Conservation (phyloP, 139 green algal species). For the Chlorella sorokiniana region DNA sequence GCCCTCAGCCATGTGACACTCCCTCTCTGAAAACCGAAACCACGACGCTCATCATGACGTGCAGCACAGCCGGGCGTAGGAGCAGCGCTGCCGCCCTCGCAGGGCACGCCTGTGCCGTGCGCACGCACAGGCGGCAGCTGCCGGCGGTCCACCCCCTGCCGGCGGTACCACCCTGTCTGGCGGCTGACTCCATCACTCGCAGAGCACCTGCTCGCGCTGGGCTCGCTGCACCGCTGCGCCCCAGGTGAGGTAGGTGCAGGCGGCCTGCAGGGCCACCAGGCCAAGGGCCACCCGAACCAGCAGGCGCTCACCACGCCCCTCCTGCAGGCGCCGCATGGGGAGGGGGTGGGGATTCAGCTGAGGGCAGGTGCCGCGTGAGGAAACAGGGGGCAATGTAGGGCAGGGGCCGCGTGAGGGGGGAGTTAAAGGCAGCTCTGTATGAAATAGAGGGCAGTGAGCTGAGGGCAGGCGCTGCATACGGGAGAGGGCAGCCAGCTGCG, state of each 20-base stretch:
- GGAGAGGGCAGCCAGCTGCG: too few relatives aligned
- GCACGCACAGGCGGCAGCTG: too few relatives aligned
- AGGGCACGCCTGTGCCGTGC: too few relatives aligned
- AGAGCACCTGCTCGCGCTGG: not conserved
- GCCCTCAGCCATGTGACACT: too few relatives aligned
- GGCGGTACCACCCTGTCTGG: not conserved
- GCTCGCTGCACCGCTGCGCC: not conserved
- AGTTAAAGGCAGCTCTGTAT: not conserved
- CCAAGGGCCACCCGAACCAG: not conserved
- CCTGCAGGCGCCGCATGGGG: not conserved
- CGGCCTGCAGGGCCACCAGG: conserved; percentile 2
- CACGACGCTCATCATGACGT: too few relatives aligned
- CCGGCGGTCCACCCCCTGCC: not conserved
- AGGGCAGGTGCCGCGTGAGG: not conserved
- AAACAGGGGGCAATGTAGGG: not conserved
- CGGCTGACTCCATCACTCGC: not conserved
- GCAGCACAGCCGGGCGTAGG: too few relatives aligned
- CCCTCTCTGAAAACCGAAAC: too few relatives aligned
- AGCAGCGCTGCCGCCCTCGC: too few relatives aligned
- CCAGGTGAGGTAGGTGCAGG: not conserved
- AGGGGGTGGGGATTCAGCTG: not conserved
- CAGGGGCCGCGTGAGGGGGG: not conserved
- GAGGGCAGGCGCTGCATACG: too few relatives aligned
- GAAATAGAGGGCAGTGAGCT: too few relatives aligned
- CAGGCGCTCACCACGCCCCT: not conserved